Evolutionary conservation across 345 rosid species (phyloP).

Genomic region (Aegle marmelos): DNA sequence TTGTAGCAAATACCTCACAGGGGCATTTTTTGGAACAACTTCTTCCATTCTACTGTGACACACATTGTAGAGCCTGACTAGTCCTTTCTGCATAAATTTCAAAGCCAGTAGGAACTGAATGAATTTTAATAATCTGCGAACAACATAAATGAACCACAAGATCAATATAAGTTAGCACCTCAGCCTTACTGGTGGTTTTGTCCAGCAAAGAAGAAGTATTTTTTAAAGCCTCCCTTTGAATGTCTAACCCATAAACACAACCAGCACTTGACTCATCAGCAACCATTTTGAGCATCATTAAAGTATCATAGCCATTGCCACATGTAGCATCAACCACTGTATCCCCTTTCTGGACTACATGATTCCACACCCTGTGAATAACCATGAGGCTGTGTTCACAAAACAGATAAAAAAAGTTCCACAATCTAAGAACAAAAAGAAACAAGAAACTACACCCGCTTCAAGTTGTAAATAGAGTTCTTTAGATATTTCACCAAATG

Average conservation of each 20-base stretch:
- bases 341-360: constrained; percentile 69
- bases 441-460: background rate
- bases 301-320: constrained; percentile 86
- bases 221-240: constrained; percentile 64
- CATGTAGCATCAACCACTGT: constrained; percentile 81
- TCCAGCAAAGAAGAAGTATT: constrained; percentile 54
- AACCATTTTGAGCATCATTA: constrained; percentile 70
- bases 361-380: constrained; percentile 66
- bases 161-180: constrained; percentile 39
- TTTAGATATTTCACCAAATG: background rate
- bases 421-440: background rate
- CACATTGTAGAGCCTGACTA: constrained; percentile 54
- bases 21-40: constrained; percentile 46
- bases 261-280: constrained; percentile 56
- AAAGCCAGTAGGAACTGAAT: constrained; percentile 12
- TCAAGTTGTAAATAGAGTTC: background rate
- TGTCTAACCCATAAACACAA: constrained; percentile 74
- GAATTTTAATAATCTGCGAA: background rate
- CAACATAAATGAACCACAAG: background rate
- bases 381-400: background rate
- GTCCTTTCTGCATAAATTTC: constrained; percentile 52
- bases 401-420: background rate
- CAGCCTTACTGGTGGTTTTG: constrained; percentile 39
- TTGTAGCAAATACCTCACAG: constrained; percentile 48
- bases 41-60: constrained; percentile 89